Evolutionary conservation across 306 rosid species (phyloP).

Genomic region (Cucurbita argyrosperma): DNA sequence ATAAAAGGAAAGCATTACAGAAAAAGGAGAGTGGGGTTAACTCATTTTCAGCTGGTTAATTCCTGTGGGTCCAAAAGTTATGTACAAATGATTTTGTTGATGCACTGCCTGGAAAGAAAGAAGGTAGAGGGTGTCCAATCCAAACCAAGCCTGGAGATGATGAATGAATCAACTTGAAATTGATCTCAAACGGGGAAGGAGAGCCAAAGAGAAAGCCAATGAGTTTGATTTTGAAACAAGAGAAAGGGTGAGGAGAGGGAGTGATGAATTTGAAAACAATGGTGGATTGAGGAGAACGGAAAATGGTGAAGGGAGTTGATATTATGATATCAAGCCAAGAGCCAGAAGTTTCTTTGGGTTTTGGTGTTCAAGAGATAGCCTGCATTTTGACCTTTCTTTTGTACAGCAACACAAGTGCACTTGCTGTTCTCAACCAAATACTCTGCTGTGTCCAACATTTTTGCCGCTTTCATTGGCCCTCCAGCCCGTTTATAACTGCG

Average conservation of each 20-base stretch:
- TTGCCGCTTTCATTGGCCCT: constrained; percentile 35
- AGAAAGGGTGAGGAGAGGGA: not conserved
- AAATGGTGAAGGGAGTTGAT: not conserved
- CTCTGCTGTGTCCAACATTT: constrained; percentile 58
- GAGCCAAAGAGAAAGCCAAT: not conserved
- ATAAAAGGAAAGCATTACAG: not conserved
- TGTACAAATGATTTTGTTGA: not conserved
- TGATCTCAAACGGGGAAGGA: not conserved
- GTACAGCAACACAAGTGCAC: constrained; percentile 70
- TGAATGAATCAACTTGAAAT: not conserved
- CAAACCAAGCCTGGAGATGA: not conserved
- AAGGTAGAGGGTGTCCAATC: not conserved
- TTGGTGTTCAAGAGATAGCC: constrained; percentile 73
- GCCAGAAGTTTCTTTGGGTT: constrained; percentile 85
- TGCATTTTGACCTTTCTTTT: constrained; percentile 64
- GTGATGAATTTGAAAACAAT: not conserved
- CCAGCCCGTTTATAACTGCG: constrained; percentile 40
- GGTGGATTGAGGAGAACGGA: not conserved
- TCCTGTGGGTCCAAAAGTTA: not conserved
- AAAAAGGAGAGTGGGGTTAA: not conserved
- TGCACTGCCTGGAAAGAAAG: not conserved
- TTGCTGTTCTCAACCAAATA: constrained; percentile 62
- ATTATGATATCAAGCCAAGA: constrained; percentile 32
- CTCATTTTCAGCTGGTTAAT: not conserved
- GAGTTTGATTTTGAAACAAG: not conserved